Base-by-base conservation (phyloP, 768 basidiomycete species). In the Suillus cothurnatus region DNA sequence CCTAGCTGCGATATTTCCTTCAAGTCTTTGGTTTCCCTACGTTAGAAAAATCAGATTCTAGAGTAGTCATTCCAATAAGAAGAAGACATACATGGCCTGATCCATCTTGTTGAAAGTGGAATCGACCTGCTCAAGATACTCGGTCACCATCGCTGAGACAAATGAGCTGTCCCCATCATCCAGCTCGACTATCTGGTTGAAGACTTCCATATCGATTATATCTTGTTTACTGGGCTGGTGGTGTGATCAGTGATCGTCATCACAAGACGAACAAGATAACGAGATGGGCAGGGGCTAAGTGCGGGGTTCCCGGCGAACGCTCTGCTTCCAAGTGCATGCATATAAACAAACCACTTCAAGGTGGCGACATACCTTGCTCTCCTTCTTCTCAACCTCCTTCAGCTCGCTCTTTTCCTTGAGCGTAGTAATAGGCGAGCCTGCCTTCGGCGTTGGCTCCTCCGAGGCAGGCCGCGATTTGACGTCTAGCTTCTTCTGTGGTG, bases 111-210 rank as follows among this genome's bases (percentile, higher is more conserved):
- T 73, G 66, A 99, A 94, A 0, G 94, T 97, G 23, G 79, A 70
- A 19, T 81, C 82, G 0, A 93, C 94, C 76, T 99, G 97, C 1
- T 78, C 76, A 73, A 95, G 92, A 77, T 92, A 99, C 1, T 87
- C 92, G 71, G 79, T 75, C 17, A 89, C 89, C 88, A 98, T 96
- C 47, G 79, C 86, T 64, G 80, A 80, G 19, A 91, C 91, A 77
- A 99, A 99, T 8, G 90, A 89, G 63, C 81, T 83, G 15, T 80
- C 79, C 64, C 87, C 91, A n/a, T 88, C 92, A 74, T 94, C 97
- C 71, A 99, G 86, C 61, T 98, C 96, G 68, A 95, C 84, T 68
- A 99, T 88, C 78, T 99, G 97, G 6, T 76, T 70, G 75, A 99
- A 94, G 21, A 85, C 90, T 0, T 90, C 88, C 86, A 88, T 86